Conservation (phyloP, 176 grass and related monocot species). For the Bolboschoenus planiculmis region DNA sequence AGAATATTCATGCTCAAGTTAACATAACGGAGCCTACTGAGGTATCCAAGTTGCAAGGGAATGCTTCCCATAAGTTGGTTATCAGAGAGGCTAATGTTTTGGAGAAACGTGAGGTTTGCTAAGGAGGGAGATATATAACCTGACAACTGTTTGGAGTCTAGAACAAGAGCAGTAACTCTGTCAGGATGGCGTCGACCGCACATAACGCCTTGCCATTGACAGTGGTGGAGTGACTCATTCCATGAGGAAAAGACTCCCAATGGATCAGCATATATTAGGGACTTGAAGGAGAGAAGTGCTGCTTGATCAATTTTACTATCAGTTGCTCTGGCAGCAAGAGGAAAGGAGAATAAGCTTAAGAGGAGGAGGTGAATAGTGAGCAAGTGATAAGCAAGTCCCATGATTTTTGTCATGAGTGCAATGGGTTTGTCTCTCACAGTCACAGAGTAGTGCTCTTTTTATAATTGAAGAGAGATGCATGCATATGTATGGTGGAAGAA, state of each 20-base stretch:
- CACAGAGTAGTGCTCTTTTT: not conserved
- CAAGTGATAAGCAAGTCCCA: not conserved
- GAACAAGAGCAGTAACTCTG: conserved; percentile 7
- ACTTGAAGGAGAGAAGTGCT: conserved; percentile 35
- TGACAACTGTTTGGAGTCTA: conserved; percentile 7
- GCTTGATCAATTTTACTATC: not conserved
- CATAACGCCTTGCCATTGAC: conserved; percentile 29
- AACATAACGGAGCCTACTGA: not conserved
- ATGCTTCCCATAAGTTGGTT: not conserved
- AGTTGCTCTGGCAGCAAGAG: not conserved
- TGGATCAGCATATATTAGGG: not conserved
- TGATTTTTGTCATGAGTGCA: not conserved
- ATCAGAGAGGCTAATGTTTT: not conserved
- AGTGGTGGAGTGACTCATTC: conserved; percentile 28
- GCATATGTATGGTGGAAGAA: no score
- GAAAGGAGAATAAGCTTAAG: not conserved
- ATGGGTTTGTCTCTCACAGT: not conserved
- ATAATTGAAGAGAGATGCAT: no score
- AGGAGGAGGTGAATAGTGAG: not conserved
- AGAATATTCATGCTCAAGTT: not conserved
- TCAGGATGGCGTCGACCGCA: conserved; percentile 24
- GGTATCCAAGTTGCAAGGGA: not conserved
- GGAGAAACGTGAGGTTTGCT: not conserved
- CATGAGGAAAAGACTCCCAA: conserved; percentile 22
- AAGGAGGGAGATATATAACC: not conserved